Evolutionary conservation across 2,329 filamentous ascomycete genomes (phyloP).

Genomic region (Hirsutella rhossiliensis): DNA sequence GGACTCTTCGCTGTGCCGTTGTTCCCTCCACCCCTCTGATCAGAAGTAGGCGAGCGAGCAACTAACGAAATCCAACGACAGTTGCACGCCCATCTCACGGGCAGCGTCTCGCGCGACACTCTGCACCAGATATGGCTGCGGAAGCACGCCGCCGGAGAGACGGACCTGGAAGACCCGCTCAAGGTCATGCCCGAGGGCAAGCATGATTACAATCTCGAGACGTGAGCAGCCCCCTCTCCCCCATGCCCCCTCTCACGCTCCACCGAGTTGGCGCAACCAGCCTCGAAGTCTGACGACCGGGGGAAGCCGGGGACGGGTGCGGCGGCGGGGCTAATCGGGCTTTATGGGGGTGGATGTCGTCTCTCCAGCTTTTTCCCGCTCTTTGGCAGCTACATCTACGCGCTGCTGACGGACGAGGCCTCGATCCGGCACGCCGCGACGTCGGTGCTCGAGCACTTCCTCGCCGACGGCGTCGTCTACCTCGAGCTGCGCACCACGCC

Average conservation of each 20-base stretch:
- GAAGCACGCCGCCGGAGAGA: conserved; percentile 40
- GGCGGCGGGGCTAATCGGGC: too few relatives aligned
- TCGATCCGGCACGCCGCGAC: conserved; percentile 51
- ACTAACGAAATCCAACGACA: conserved; percentile 17
- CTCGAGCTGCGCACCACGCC: conserved; percentile 74
- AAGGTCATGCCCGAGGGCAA: conserved; percentile 58
- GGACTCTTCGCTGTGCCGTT: not conserved
- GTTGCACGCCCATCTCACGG: conserved; percentile 72
- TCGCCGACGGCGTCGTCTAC: conserved; percentile 60
- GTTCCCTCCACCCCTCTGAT: not conserved
- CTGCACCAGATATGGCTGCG: conserved; percentile 62
- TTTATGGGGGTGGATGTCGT: too few relatives aligned
- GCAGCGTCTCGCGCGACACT: conserved; percentile 60
- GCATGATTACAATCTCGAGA: conserved; percentile 56
- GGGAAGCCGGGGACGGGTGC: too few relatives aligned
- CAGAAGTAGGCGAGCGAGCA: not conserved
- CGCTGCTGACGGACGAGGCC: conserved; percentile 51
- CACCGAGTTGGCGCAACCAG: too few relatives aligned
- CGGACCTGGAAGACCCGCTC: conserved; percentile 54
- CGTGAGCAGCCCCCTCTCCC: conserved; percentile 34
- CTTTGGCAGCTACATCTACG: conserved; percentile 71
- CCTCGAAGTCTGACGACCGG: too few relatives aligned
- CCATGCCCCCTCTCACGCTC: not conserved
- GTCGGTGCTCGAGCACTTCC: conserved; percentile 55
- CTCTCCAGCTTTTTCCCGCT: conserved; percentile 61